A percentile compares a stretch with the other conserved stretches of the same genome.
Evolutionary conservation across 2,329 filamentous ascomycete genomes (phyloP).

Genomic region (Coniochaeta hoffmannii): DNA sequence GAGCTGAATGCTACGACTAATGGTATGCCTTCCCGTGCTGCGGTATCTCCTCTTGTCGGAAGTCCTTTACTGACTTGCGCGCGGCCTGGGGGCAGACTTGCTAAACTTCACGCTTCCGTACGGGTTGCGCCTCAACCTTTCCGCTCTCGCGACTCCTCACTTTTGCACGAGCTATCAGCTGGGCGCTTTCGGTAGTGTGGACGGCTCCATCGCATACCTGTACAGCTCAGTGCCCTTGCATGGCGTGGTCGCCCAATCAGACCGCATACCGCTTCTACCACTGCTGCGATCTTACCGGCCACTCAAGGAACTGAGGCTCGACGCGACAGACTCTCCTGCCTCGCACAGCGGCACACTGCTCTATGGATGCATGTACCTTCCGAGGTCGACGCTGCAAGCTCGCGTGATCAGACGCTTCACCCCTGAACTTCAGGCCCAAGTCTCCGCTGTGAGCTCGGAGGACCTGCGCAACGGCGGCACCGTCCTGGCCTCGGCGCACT

Average conservation of each 20-base stretch:
- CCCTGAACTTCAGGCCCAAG: constrained; percentile 68
- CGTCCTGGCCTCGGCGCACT: constrained; percentile 64
- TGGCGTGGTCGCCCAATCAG: constrained; percentile 60
- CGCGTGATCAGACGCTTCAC: constrained; percentile 73
- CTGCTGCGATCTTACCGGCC: constrained; percentile 79
- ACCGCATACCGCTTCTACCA: constrained; percentile 65
- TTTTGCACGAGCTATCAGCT: constrained; percentile 93
- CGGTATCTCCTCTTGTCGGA: not conserved
- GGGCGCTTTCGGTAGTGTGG: constrained; percentile 81
- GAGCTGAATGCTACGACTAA: constrained; percentile 18
- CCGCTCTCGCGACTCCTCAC: constrained; percentile 83
- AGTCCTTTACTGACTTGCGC: not conserved
- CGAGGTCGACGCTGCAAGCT: constrained; percentile 78
- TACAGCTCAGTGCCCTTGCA: constrained; percentile 80
- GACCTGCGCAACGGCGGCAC: constrained; percentile 69
- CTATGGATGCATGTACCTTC: constrained; percentile 75
- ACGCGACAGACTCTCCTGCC: not conserved
- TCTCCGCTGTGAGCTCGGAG: constrained; percentile 71
- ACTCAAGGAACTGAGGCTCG: constrained; percentile 51
- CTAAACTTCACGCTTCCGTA: constrained; percentile 83
- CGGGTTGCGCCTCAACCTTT: constrained; percentile 78
- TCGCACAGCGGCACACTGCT: constrained; percentile 34
- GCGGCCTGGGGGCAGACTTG: constrained; percentile 66
- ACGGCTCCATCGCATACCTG: constrained; percentile 94
- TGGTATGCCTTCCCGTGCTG: constrained; percentile 9